Evolutionary conservation across 495 filamentous ascomycete species (phyloP).

Genomic region (Neurospora sp.): DNA sequence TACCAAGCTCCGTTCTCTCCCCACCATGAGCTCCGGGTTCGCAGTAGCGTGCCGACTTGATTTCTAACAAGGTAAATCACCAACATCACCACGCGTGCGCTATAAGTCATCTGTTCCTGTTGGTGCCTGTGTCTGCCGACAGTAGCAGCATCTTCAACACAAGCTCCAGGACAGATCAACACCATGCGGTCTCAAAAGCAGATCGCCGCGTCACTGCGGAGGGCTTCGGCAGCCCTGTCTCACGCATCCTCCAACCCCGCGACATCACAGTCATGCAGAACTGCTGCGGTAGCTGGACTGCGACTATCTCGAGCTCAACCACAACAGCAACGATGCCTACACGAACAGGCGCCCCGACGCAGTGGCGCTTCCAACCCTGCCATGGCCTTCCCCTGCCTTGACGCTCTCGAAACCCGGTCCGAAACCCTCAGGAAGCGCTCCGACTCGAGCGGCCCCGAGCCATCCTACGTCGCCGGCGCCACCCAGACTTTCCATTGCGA

Average conservation of each 20-base stretch:
- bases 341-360: conserved; percentile 22
- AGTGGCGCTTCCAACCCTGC: conserved; percentile 68
- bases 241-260: not conserved
- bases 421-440: conserved; percentile 53
- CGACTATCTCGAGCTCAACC: conserved; percentile 33
- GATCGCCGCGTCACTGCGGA: conserved; percentile 6
- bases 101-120: not conserved
- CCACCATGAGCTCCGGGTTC: not conserved
- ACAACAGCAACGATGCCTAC: conserved; percentile 17
- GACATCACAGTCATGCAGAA: conserved; percentile 1
- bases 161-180: not conserved
- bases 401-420: conserved; percentile 76
- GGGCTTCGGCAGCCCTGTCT: conserved; percentile 4
- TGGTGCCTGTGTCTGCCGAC: not conserved
- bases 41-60: not conserved
- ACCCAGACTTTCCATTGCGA: conserved; percentile 65
- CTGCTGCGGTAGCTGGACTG: not conserved
- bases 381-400: conserved; percentile 90
- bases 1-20: not conserved
- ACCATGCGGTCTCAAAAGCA: conserved; percentile 13
- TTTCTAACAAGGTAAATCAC: not conserved
- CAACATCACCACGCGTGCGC: not conserved
- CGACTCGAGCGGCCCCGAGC: conserved; percentile 66
- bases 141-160: not conserved
- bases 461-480: conserved; percentile 80